phyloP scores from a whole-genome alignment of 1,139 yeast species.

The Saccharomycopsis hybrid region DNA sequence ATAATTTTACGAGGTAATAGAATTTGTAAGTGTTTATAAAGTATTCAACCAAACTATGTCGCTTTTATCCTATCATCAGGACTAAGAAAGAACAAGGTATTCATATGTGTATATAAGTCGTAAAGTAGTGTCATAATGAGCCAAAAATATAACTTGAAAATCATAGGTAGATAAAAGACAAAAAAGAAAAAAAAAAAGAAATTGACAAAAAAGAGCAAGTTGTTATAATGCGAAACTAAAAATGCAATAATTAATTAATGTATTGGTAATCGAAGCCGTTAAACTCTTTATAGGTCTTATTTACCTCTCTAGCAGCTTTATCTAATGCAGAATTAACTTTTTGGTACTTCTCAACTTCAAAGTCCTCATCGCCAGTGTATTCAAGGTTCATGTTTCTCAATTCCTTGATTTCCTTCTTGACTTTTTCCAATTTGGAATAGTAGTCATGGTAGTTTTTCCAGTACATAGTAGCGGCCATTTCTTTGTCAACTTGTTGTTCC shows the following conservation, averaged over 20 bases:
- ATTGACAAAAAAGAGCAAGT: too few relatives aligned
- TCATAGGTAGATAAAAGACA: too few relatives aligned
- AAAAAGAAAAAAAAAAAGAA: too few relatives aligned
- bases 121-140: too few relatives aligned
- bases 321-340: slow-evolving; percentile 13
- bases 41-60: too few relatives aligned
- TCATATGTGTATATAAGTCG: too few relatives aligned
- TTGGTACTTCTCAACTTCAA: slow-evolving; percentile 16
- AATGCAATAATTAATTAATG: background rate
- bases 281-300: slow-evolving; percentile 20
- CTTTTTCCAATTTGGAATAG: slow-evolving; percentile 12
- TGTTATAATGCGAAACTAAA: too few relatives aligned
- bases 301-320: slow-evolving; percentile 18
- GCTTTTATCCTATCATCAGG: too few relatives aligned
- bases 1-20: too few relatives aligned
- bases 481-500: slow-evolving; percentile 4
- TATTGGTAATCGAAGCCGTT: slow-evolving; percentile 19
- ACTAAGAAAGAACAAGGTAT: too few relatives aligned
- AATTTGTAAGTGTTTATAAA: too few relatives aligned
- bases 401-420: slow-evolving; percentile 20
- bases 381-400: slow-evolving; percentile 19
- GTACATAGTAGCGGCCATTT: slow-evolving; percentile 15
- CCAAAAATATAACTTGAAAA: too few relatives aligned
- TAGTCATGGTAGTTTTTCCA: slow-evolving; percentile 21
- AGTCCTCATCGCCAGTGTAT: slow-evolving; percentile 20